Evolutionary conservation across 768 basidiomycete genomes (phyloP).

Genomic region (Lepiota venenata): DNA sequence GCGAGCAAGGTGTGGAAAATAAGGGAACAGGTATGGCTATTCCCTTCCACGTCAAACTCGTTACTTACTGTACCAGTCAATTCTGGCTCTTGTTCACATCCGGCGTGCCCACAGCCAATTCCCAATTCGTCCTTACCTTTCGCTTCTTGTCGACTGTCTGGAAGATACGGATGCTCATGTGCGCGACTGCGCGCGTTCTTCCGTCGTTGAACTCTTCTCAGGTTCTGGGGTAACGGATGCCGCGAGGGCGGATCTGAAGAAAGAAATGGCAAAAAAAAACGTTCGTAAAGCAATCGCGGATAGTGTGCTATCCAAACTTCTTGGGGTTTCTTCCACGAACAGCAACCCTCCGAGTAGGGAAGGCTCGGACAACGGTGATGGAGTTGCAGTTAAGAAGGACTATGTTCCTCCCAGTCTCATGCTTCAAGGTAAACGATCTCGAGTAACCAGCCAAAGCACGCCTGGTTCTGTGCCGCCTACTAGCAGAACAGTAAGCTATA

Average conservation of each 20-base stretch:
- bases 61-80: constrained; percentile 35
- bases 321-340: constrained; percentile 40
- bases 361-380: constrained; percentile 59
- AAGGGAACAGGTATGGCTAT: constrained; percentile 69
- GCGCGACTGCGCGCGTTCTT: constrained; percentile 78
- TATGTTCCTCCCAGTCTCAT: constrained; percentile 77
- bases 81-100: constrained; percentile 69
- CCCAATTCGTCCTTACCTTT: constrained; percentile 78
- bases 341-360: constrained; percentile 48
- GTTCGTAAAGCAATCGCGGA: constrained; percentile 89
- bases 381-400: constrained; percentile 40
- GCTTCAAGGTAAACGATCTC: constrained; percentile 51
- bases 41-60: not conserved
- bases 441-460: constrained; percentile 31
- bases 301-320: constrained; percentile 64
- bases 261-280: constrained; percentile 80
- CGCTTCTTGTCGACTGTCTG: constrained; percentile 76
- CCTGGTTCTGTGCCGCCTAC: constrained; percentile 44
- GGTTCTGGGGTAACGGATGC: constrained; percentile 79
- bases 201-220: constrained; percentile 83
- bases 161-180: constrained; percentile 92
- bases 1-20: constrained; percentile 84
- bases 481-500: constrained; percentile 28
- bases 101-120: constrained; percentile 69
- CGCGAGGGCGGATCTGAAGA: constrained; percentile 92